phyloP scores from a whole-genome alignment of 106 monocot genomes.

The Triglochin maritima region DNA sequence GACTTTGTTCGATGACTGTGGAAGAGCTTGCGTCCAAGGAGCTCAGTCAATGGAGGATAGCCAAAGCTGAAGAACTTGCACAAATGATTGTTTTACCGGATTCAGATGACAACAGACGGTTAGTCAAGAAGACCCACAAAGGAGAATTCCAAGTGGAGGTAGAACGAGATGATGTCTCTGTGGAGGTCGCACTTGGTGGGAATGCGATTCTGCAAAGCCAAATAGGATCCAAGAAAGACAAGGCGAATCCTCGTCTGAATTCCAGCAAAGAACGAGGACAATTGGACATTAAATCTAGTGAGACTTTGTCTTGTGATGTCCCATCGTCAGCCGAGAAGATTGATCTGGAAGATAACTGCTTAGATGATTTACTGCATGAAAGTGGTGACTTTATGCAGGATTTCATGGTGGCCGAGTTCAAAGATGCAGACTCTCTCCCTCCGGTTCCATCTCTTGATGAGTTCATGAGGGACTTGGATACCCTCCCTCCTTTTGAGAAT shows the following conservation, averaged over 20 bases:
- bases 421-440: conserved; percentile 52
- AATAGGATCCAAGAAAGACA: background rate
- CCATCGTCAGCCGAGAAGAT: background rate
- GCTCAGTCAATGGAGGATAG: conserved; percentile 69
- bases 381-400: conserved; percentile 68
- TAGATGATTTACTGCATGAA: conserved; percentile 22
- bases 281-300: background rate
- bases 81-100: conserved; percentile 75
- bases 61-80: conserved; percentile 77
- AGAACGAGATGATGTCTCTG: conserved; percentile 50
- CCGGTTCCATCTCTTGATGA: conserved; percentile 80
- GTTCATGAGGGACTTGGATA: conserved; percentile 82
- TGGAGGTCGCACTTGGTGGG: conserved; percentile 43
- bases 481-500: conserved; percentile 81
- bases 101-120: conserved; percentile 47
- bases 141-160: conserved; percentile 83
- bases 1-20: conserved; percentile 74
- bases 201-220: conserved; percentile 8
- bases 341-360: conserved; percentile 1
- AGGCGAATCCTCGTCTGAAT: background rate
- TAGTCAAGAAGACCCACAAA: conserved; percentile 93
- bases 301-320: background rate
- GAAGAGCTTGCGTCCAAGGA: conserved; percentile 95
- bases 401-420: conserved; percentile 57
- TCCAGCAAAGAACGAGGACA: background rate